Conservation (phyloP, 306 rosid genomes). For the Trifolium fragiferum region DNA sequence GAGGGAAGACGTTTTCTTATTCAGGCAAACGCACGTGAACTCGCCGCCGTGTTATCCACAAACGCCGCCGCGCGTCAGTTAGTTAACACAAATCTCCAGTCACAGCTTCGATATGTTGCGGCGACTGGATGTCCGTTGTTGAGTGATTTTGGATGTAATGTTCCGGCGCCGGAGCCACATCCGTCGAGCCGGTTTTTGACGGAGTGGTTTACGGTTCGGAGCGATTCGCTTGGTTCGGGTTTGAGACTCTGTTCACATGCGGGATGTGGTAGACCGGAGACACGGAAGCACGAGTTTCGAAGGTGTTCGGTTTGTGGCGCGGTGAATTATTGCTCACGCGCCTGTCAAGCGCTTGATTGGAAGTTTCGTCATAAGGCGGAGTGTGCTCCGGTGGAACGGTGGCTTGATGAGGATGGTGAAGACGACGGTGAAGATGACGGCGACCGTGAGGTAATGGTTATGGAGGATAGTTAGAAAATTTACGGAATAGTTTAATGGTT, state of each 20-base stretch:
- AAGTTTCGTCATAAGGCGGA: slow-evolving; percentile 84
- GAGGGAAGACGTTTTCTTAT: slow-evolving; percentile 91
- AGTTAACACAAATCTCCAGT: slow-evolving; percentile 59
- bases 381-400: slow-evolving; percentile 74
- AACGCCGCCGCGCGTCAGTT: slow-evolving; percentile 44
- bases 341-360: slow-evolving; percentile 99
- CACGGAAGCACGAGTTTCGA: slow-evolving; percentile 86
- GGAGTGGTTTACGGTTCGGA: slow-evolving; percentile 68
- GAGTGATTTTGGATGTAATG: slow-evolving; percentile 96
- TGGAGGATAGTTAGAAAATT: slow-evolving; percentile 57
- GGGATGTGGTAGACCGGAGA: slow-evolving; percentile 90
- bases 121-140: slow-evolving; percentile 70
- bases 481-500: not conserved
- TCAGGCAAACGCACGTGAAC: slow-evolving; percentile 92
- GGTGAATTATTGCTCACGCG: slow-evolving; percentile 95
- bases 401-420: slow-evolving; percentile 74
- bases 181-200: slow-evolving; percentile 72
- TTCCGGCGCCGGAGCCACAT: slow-evolving; percentile 80
- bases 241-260: slow-evolving; percentile 81
- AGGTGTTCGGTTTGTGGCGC: slow-evolving; percentile 93
- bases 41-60: slow-evolving; percentile 68
- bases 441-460: slow-evolving; percentile 36
- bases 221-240: slow-evolving; percentile 54
- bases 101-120: slow-evolving; percentile 51
- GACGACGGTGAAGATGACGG: slow-evolving; percentile 47